phyloP scores from a whole-genome alignment of 306 rosid species.

The Lathyrus oleraceus region DNA sequence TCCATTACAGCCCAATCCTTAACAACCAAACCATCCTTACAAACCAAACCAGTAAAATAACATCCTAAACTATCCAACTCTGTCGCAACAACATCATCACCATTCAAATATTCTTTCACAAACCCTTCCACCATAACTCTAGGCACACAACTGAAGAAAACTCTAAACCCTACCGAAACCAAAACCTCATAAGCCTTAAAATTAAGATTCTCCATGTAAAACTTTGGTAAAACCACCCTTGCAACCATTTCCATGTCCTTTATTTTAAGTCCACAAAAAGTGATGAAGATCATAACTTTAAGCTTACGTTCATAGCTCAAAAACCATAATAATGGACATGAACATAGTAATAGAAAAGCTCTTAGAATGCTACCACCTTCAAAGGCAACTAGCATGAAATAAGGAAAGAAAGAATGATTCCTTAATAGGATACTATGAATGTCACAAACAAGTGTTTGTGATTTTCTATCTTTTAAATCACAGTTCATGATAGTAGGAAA shows the following conservation, averaged over 20 bases:
- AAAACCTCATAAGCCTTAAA: conserved; percentile 27
- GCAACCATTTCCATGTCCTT: conserved; percentile 33
- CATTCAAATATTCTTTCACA: conserved; percentile 33
- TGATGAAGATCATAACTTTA: conserved; percentile 33
- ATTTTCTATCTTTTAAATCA: conserved; percentile 24
- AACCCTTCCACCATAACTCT: conserved; percentile 38
- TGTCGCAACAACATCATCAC: conserved; percentile 14
- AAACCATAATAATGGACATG: conserved; percentile 50
- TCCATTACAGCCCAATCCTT: conserved; percentile 19
- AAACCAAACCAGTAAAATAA: conserved; percentile 29
- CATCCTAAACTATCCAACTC: conserved; percentile 32
- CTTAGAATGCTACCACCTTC: conserved; percentile 76
- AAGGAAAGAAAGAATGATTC: conserved; percentile 64
- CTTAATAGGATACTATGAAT: conserved; percentile 50
- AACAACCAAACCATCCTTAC: conserved; percentile 12
- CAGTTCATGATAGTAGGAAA: conserved; percentile 18
- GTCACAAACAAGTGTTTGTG: conserved; percentile 57
- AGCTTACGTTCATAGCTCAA: conserved; percentile 31
- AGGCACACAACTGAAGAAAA: conserved; percentile 27
- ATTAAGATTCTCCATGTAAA: conserved; percentile 34
- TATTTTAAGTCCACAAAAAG: conserved; percentile 32
- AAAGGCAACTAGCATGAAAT: conserved; percentile 82
- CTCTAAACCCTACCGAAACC: conserved; percentile 22
- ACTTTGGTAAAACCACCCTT: conserved; percentile 29
- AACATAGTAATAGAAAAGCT: conserved; percentile 57